Base-by-base conservation (phyloP, 805 yeast species). In the Schwanniomyces vanrijiae region DNA sequence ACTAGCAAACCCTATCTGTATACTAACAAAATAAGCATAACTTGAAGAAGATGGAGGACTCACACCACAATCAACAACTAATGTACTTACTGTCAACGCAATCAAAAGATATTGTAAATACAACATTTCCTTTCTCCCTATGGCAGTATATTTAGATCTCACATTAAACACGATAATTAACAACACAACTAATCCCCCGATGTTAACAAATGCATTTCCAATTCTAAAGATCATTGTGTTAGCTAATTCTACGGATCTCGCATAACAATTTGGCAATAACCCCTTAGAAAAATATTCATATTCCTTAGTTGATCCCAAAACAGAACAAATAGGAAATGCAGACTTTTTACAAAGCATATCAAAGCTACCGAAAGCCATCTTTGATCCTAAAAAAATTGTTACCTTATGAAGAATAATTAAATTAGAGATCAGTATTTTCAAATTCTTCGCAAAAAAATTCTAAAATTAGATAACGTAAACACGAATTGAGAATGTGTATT, bases 31-130 rank as follows among this genome's bases (percentile, higher is more conserved):
- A 63, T 86, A 90, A 1, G 89, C 86, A 60, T 82, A 92, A 3
- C 89, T 73, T 2, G 61, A 59, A 1, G 94, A 80, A 2, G 91
- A 86, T 1, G 96, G 94, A 1, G 98, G 96, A 10, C 88, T 78
- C 1, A 92, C 97, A 16, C 98, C 98, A 53, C 95, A 84, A 60
- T 92, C 96, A 4, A 90, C 95, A 19, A 92, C 78, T 41, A 92
- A 71, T 2, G 91, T 77, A 50, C 84, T 69, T 13, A 87, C 76
- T 5, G 82, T 76, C 52, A 87, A 75, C 1, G 80, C 72, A 26
- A 85, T 70, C 51, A 77, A 75, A 37, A 81, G 58, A 65, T 85
- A 82, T 65, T 83, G 85, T 60, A 88, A 85, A 54, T 79, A 81
- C 45, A 89, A 66, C 83, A 90, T 86, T 61, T 94, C 99, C 10